phyloP scores from a whole-genome alignment of 441 rosid species.

The Viola pubescens region DNA sequence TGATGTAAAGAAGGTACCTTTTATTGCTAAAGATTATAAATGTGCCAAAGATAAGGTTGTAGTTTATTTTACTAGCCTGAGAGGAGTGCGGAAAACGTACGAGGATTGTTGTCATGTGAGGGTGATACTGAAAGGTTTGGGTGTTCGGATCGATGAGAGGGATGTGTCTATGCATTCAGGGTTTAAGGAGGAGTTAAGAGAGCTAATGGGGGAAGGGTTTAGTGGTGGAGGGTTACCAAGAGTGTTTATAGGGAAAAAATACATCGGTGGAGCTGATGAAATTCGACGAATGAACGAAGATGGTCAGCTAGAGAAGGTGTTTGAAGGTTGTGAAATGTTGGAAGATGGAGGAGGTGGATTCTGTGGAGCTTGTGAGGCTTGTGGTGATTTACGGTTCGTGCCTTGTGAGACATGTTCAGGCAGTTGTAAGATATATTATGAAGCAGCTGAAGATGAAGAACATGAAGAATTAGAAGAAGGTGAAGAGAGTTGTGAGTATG shows the following conservation, averaged over 20 bases:
- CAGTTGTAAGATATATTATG: conserved; percentile 72
- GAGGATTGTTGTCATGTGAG: conserved; percentile 61
- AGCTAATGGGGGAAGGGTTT: conserved; percentile 40
- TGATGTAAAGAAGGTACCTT: conserved; percentile 17
- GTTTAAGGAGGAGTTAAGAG: conserved; percentile 61
- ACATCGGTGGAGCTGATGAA: conserved; percentile 84
- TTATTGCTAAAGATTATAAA: conserved; percentile 14
- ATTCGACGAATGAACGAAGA: conserved; percentile 66
- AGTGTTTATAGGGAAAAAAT: conserved; percentile 62
- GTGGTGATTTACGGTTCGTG: conserved; percentile 79
- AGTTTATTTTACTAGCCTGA: conserved; percentile 67
- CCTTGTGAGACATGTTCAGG: conserved; percentile 90
- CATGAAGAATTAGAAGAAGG: conserved; percentile 16
- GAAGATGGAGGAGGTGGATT: conserved; percentile 19
- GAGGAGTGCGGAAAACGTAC: conserved; percentile 76
- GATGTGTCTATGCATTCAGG: conserved; percentile 81
- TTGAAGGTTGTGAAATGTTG: conserved; percentile 47
- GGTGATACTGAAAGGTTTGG: conserved; percentile 48
- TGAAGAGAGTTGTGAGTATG: conserved; percentile 37
- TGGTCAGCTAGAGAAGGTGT: conserved; percentile 56
- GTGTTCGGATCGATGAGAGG: conserved; percentile 56
- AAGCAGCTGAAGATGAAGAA: conserved; percentile 26
- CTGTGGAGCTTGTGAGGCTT: conserved; percentile 54
- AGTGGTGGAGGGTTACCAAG: conserved; percentile 48
- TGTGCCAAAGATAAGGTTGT: conserved; percentile 38